These are phyloP conservation scores for Chloroidium sp. DNA, from an alignment of 163 green algal genomes.

Conservation along the genomic window DNA sequence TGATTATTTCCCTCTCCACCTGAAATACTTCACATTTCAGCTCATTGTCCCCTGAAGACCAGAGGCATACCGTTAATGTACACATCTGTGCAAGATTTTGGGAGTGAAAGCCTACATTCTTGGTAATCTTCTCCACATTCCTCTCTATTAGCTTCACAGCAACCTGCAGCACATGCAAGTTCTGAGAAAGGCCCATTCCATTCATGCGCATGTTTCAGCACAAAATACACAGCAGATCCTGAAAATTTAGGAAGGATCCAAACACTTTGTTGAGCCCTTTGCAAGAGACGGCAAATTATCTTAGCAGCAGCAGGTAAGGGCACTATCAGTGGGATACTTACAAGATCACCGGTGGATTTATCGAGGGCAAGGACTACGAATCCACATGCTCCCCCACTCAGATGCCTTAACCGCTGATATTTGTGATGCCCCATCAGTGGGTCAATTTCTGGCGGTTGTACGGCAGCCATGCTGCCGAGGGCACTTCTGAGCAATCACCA, in stretches of 20 bases:
- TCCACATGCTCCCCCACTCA: conserved; percentile 15
- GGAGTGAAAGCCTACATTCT: background rate
- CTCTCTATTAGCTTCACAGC: conserved; percentile 31
- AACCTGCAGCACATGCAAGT: background rate
- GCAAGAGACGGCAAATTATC: background rate
- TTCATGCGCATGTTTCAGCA: background rate
- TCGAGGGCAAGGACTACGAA: conserved; percentile 10
- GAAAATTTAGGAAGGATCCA: background rate
- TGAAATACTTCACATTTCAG: conserved; percentile 3
- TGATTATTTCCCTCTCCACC: conserved; percentile 53
- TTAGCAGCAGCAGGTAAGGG: background rate
- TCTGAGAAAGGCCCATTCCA: background rate
- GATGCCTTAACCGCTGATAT: conserved; percentile 4
- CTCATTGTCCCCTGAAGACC: background rate
- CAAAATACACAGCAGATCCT: background rate
- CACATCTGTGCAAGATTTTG: background rate
- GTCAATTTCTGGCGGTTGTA: background rate
- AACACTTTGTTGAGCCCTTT: background rate
- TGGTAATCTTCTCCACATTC: conserved; percentile 11
- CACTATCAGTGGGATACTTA: background rate
- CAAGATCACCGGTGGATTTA: background rate
- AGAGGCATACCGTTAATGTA: background rate
- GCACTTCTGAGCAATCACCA: no score
- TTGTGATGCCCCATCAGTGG: background rate
- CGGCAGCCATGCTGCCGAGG: background rate